These are phyloP conservation scores for Collybiopsis luxurians DNA, from an alignment of 768 basidiomycete species.

Conservation along the genomic window DNA sequence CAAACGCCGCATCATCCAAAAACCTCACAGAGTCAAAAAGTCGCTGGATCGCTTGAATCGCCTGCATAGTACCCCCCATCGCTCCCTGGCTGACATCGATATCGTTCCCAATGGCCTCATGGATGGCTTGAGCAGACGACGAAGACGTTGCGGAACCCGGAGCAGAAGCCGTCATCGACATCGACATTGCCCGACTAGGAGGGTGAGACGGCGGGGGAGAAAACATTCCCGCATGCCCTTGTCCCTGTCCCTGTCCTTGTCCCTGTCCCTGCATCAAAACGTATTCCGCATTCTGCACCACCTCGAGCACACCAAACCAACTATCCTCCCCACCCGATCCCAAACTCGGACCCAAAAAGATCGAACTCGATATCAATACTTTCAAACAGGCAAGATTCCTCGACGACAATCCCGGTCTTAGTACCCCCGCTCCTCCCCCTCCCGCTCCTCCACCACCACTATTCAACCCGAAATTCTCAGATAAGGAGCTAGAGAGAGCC, in stretches of 20 bases:
- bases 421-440: conserved; percentile 27
- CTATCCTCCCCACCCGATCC: conserved; percentile 50
- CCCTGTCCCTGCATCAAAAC: conserved; percentile 62
- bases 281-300: conserved; percentile 93
- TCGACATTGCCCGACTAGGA: conserved; percentile 37
- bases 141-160: background rate
- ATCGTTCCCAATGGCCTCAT: conserved; percentile 10
- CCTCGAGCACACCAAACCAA: conserved; percentile 91
- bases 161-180: conserved; percentile 19
- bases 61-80: conserved; percentile 57
- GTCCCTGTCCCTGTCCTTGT: conserved; percentile 9
- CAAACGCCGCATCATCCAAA: conserved; percentile 80
- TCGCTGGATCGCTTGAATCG: conserved; percentile 58
- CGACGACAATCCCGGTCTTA: conserved; percentile 78
- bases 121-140: conserved; percentile 13
- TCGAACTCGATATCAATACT: conserved; percentile 70
- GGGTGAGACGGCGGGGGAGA: conserved; percentile 10
- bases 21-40: conserved; percentile 86
- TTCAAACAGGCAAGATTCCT: conserved; percentile 91
- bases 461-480: conserved; percentile 68
- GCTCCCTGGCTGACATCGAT: no score
- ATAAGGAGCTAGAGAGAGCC: conserved; percentile 30
- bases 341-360: conserved; percentile 84
- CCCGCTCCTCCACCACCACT: conserved; percentile 23
- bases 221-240: conserved; percentile 17